These are phyloP conservation scores for Phytophthora fragariae DNA, from an alignment of 352 stramenopile genomes.

Conservation along the genomic window DNA sequence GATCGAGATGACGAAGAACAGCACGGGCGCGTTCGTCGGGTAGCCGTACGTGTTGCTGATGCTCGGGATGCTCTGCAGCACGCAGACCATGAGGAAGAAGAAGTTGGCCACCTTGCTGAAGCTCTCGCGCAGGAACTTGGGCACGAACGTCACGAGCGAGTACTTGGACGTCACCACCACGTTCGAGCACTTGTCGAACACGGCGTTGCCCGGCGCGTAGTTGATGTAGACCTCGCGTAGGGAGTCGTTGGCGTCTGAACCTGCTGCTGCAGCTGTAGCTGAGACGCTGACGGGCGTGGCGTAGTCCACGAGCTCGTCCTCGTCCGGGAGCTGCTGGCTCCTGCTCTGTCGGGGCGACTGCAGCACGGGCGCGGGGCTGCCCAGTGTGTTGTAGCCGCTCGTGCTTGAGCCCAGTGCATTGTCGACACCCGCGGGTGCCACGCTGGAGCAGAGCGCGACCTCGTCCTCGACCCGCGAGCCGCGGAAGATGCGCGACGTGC, in stretches of 20 bases:
- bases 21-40: conserved; percentile 77
- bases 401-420: conserved; percentile 22
- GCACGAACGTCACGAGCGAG: conserved; percentile 84
- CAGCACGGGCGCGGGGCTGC: conserved; percentile 42
- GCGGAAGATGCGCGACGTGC: conserved; percentile 56
- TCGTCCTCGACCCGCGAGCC: conserved; percentile 64
- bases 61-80: conserved; percentile 86
- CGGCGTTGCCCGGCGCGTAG: conserved; percentile 66
- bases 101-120: conserved; percentile 93
- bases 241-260: conserved; percentile 7
- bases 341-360: conserved; percentile 34
- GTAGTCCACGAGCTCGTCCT: conserved; percentile 37
- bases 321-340: conserved; percentile 31
- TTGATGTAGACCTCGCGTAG: conserved; percentile 82
- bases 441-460: conserved; percentile 41
- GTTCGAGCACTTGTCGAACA: conserved; percentile 81
- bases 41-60: conserved; percentile 87
- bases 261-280: not conserved
- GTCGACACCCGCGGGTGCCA: conserved; percentile 12
- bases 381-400: conserved; percentile 44
- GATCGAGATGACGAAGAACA: conserved; percentile 93
- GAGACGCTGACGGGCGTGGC: conserved; percentile 10
- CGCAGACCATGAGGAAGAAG: conserved; percentile 94
- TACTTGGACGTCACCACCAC: conserved; percentile 93
- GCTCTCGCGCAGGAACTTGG: conserved; percentile 90